A percentile compares a stretch with the other conserved stretches of the same genome.
Evolutionary conservation across 352 stramenopile genomes (phyloP).

Genomic region (Phytophthora idaei): DNA sequence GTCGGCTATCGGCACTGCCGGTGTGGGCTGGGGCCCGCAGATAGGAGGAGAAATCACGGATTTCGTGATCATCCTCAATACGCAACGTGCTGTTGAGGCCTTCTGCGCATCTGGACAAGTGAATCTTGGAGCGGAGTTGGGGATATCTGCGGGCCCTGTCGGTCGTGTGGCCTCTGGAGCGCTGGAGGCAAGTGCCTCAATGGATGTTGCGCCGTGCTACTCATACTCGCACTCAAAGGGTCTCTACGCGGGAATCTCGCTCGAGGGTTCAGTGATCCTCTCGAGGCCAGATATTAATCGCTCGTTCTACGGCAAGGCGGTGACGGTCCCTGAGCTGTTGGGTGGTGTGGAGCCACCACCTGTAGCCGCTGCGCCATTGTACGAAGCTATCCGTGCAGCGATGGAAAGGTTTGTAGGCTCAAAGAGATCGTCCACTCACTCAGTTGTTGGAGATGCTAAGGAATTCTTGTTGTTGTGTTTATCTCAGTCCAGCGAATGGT

Average conservation of each 20-base stretch:
- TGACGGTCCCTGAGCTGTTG: slow-evolving; percentile 76
- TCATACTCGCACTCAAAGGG: slow-evolving; percentile 93
- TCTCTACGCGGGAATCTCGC: slow-evolving; percentile 88
- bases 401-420: slow-evolving; percentile 62
- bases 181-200: slow-evolving; percentile 73
- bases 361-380: slow-evolving; percentile 81
- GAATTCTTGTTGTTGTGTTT: slow-evolving; percentile 2
- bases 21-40: slow-evolving; percentile 90
- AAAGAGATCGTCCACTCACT: neutral
- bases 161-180: slow-evolving; percentile 84
- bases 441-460: neutral
- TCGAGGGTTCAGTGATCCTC: slow-evolving; percentile 92
- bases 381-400: slow-evolving; percentile 77
- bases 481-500: slow-evolving; percentile 61
- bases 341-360: slow-evolving; percentile 78
- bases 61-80: slow-evolving; percentile 95
- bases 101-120: slow-evolving; percentile 89
- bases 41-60: slow-evolving; percentile 94
- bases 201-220: slow-evolving; percentile 90
- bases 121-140: slow-evolving; percentile 91
- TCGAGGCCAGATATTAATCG: slow-evolving; percentile 90
- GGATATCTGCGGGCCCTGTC: slow-evolving; percentile 88
- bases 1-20: slow-evolving; percentile 93
- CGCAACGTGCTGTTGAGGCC: slow-evolving; percentile 80
- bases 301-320: slow-evolving; percentile 90